A percentile compares a stretch with the other conserved stretches of the same genome.
phyloP scores from a whole-genome alignment of 2,329 filamentous ascomycete genomes.

The Talaromyces piceae region DNA sequence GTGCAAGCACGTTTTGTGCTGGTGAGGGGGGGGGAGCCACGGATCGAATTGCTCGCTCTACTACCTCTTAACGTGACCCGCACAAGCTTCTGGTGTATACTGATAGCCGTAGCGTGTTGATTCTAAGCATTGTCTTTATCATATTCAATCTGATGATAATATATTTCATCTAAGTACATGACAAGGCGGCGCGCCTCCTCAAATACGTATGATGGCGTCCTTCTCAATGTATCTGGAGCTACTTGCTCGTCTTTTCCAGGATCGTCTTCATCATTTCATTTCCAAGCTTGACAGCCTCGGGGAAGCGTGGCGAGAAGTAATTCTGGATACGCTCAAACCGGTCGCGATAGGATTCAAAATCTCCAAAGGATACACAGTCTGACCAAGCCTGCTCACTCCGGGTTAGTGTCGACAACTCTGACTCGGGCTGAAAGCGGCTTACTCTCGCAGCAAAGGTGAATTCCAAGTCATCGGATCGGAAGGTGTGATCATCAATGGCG shows the following conservation, averaged over 20 bases:
- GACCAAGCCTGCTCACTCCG: conserved; percentile 65
- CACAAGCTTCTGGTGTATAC: neutral
- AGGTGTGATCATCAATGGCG: conserved; percentile 81
- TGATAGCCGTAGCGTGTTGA: neutral
- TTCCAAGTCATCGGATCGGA: conserved; percentile 91
- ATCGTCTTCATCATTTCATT: conserved; percentile 98
- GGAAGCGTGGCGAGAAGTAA: conserved; percentile 87
- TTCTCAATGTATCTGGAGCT: too few relatives aligned
- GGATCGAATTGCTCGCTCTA: neutral
- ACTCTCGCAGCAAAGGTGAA: conserved; percentile 90
- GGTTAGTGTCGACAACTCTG: neutral
- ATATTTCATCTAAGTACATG: neutral
- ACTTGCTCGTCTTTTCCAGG: conserved; percentile 59
- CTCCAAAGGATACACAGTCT: conserved; percentile 80
- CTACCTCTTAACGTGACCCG: neutral
- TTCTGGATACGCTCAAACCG: conserved; percentile 82
- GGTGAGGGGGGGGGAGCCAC: neutral
- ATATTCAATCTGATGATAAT: neutral
- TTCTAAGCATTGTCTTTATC: neutral
- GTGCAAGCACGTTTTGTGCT: neutral
- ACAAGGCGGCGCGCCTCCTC: neutral
- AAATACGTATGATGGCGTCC: too few relatives aligned
- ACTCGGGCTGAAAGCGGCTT: conserved; percentile 19
- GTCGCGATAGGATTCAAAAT: conserved; percentile 89
- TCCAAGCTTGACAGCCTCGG: conserved; percentile 76